These are phyloP conservation scores for Pichia cephalocereana DNA, from an alignment of 805 yeast species.

Conservation along the genomic window DNA sequence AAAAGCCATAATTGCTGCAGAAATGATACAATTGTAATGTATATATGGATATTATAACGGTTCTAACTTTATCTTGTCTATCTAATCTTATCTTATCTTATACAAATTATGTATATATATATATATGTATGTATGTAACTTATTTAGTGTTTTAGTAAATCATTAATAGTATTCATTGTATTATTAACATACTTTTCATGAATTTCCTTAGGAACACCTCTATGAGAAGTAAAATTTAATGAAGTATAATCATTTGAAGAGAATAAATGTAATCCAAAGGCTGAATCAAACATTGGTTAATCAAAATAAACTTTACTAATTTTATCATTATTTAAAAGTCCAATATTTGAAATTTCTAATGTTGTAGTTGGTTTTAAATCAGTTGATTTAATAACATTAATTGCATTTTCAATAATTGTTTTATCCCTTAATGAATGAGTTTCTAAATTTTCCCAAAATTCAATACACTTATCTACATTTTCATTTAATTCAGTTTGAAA, in stretches of 20 bases:
- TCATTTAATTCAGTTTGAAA: slow-evolving; percentile 4
- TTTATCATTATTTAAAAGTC: neutral
- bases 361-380: slow-evolving; percentile 1
- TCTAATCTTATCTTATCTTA: too few species aligned
- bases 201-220: slow-evolving; percentile 2
- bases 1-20: too few species aligned
- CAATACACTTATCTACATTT: neutral
- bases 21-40: too few species aligned
- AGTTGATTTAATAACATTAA: too few species aligned
- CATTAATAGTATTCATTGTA: neutral
- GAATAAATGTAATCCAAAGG: slow-evolving; percentile 7
- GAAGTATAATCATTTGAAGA: neutral
- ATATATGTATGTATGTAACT: too few species aligned
- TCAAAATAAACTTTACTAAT: slow-evolving; percentile 6
- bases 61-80: too few species aligned
- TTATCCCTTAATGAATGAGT: neutral
- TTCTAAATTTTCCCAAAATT: slow-evolving; percentile 3
- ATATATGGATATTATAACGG: too few species aligned
- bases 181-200: slow-evolving; percentile 2
- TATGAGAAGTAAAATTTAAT: slow-evolving; percentile 6
- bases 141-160: neutral
- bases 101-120: too few species aligned
- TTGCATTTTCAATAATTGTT: neutral
- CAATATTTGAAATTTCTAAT: slow-evolving; percentile 9
- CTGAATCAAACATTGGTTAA: slow-evolving; percentile 10